Conservation (phyloP, 2,329 filamentous ascomycete species). For the Hortaea werneckii region DNA sequence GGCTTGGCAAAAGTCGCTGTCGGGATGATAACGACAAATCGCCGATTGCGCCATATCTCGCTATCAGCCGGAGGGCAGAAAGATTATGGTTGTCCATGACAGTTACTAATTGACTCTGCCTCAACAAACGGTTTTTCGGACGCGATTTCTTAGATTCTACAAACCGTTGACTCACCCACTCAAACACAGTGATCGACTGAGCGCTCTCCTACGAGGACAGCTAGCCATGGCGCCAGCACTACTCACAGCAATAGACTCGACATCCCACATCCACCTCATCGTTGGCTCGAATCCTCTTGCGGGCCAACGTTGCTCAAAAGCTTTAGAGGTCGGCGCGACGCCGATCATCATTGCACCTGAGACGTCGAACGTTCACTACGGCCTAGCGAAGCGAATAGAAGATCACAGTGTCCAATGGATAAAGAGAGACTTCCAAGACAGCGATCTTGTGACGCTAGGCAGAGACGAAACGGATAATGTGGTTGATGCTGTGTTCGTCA, state of each 20-base stretch:
- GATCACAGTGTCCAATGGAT: constrained; percentile 57
- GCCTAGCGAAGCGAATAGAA: constrained; percentile 54
- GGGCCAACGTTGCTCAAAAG: constrained; percentile 70
- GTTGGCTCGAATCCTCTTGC: constrained; percentile 80
- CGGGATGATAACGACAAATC: no score
- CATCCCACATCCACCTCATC: constrained; percentile 68
- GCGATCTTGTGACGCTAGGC: constrained; percentile 66
- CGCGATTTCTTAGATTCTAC: no score
- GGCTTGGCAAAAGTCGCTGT: no score
- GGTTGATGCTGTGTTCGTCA: constrained; percentile 90
- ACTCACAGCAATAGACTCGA: constrained; percentile 62
- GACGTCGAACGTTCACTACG: constrained; percentile 43
- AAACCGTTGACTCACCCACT: no score
- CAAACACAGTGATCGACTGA: no score
- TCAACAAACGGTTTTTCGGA: no score
- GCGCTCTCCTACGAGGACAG: no score
- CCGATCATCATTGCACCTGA: constrained; percentile 70
- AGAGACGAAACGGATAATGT: constrained; percentile 64
- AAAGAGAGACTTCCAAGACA: constrained; percentile 55
- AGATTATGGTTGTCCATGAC: no score
- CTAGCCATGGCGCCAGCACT: constrained; percentile 50
- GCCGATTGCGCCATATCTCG: no score
- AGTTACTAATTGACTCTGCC: no score
- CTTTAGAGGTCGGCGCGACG: constrained; percentile 70
- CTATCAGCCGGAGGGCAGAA: no score